A percentile compares a stretch with the other conserved stretches of the same genome.
Conservation (phyloP, 148 eudicot species). For the Rhododendron griersonianum region DNA sequence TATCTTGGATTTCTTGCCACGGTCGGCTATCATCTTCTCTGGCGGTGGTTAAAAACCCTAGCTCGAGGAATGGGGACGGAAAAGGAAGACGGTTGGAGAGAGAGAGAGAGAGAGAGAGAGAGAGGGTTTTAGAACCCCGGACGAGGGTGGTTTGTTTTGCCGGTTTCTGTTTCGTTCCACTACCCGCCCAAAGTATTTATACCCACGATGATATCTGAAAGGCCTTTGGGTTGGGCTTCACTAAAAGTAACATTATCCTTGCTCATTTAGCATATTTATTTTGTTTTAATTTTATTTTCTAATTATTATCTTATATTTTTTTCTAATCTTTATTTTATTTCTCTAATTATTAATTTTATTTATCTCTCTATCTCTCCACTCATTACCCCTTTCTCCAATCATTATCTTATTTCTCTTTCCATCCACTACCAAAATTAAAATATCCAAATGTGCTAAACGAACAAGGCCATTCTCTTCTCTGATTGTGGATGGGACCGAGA, state of each 20-base stretch:
- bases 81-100: neutral
- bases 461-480: neutral
- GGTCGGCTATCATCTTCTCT: constrained; percentile 46
- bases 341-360: no score
- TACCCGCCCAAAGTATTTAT: neutral
- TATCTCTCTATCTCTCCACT: no score
- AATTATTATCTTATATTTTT: no score
- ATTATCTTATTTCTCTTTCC: no score
- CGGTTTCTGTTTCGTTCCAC: neutral
- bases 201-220: neutral
- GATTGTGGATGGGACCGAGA: neutral
- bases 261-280: no score
- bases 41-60: constrained; percentile 13
- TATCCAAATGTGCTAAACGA: no score
- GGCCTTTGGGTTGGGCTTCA: neutral
- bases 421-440: no score
- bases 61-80: neutral
- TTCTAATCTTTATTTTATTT: no score
- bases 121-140: neutral
- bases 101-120: neutral
- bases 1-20: constrained; percentile 53
- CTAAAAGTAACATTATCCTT: no score
- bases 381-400: no score
- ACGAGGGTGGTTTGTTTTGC: neutral
- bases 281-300: no score